A percentile compares a stretch with the other conserved stretches of the same genome.
phyloP scores from a whole-genome alignment of 352 stramenopile genomes.

The Phytophthora sansomeana region DNA sequence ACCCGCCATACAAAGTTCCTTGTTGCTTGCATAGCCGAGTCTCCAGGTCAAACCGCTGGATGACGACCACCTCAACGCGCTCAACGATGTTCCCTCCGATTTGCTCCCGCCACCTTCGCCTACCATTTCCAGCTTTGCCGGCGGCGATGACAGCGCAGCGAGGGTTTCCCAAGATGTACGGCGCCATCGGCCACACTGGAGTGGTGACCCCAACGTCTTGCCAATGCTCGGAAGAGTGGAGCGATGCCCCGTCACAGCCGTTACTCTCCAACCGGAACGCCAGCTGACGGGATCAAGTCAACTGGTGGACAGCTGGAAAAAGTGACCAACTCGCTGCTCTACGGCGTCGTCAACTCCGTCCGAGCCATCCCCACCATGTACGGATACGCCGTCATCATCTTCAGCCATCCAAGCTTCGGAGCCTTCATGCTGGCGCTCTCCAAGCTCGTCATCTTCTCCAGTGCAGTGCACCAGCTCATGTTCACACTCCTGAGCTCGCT shows the following conservation, averaged over 20 bases:
- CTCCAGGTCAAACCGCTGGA: too few species aligned
- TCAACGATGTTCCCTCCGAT: too few species aligned
- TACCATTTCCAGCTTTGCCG: not conserved
- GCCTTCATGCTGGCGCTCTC: conserved; percentile 87
- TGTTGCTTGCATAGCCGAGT: too few species aligned
- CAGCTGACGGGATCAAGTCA: too few species aligned
- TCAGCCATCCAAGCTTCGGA: conserved; percentile 80
- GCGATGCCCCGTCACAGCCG: not conserved
- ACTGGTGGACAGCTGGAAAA: too few species aligned
- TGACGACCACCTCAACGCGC: too few species aligned
- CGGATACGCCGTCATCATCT: too few species aligned
- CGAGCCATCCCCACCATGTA: conserved; percentile 93
- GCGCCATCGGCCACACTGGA: conserved; percentile 6
- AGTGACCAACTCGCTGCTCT: too few species aligned
- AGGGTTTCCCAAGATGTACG: conserved; percentile 16
- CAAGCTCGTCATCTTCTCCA: conserved; percentile 97
- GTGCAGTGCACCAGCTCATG: conserved; percentile 92
- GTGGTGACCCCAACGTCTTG: conserved; percentile 5
- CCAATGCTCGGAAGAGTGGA: not conserved
- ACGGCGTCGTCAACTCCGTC: conserved; percentile 92
- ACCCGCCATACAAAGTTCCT: too few species aligned
- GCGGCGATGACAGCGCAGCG: not conserved
- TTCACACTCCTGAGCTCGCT: conserved; percentile 88
- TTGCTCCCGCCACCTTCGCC: not conserved
- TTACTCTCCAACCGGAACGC: conserved; percentile 11